Evolutionary conservation across 2,329 filamentous ascomycete genomes (phyloP), one percentile per base, ranked within the genome.

Genomic region (Sporothrix curviconia): DNA sequence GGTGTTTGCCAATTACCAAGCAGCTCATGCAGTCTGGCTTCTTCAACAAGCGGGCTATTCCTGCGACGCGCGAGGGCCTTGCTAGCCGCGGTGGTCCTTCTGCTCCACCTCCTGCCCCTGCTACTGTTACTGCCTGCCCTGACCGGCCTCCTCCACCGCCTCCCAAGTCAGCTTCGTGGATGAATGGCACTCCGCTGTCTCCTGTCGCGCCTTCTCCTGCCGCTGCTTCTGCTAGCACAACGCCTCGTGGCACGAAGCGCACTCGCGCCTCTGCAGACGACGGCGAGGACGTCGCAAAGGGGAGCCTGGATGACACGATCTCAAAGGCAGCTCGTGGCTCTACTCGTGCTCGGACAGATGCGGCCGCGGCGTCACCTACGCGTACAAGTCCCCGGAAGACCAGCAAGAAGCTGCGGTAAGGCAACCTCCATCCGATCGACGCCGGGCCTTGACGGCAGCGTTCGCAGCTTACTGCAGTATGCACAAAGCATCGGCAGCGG

Each of bases 1-100:
- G 58, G 75, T 83, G 55, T 63, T 81, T 65, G 75, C 77, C 59
- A 82, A 73, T 65, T 84, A 84, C 67, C 77, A 81, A 62, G n/a
- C 70, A 79, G 62, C 74, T 84, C 57, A 73, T 83, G 63, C 76
- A 78, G 2, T 75, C 75, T 6, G 81, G 81, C 59, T 84, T 84
- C 74, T 84, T 84, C 66, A 73, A 76, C 47, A 72, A 77, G 24
- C 80, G 82, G 61, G 80, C 80, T 54, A 83, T 83, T 60, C 77
- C 79, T 60, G 81, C 79, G 4, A 80, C 78, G 1, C 73, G 81
- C 3, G 78, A 78, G 65, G 76, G 72, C 1, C 66, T 67, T 22
- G 68, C 64, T 12, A 61, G 61, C 22, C 36, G 54, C 30, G 34
- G 54, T 5, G 24, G 39, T 12, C 36, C 30, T 37, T 17, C 36